These are phyloP conservation scores for Paralagenidium karlingii DNA, from an alignment of 352 stramenopile genomes.

Conservation along the genomic window DNA sequence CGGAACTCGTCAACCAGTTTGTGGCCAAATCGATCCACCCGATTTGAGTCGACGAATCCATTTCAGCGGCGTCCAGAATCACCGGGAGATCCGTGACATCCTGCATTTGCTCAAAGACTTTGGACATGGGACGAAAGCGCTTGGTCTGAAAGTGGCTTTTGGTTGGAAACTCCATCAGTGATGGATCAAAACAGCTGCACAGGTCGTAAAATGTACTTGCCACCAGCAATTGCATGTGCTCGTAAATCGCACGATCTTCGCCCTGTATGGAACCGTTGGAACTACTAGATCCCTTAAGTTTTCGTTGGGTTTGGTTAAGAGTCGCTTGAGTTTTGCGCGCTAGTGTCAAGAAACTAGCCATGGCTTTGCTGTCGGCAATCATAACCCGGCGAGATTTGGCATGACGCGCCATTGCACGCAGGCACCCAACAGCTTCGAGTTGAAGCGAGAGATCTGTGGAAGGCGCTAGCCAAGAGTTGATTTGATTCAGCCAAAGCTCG, in stretches of 20 bases:
- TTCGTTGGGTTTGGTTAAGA: slow-evolving; percentile 6
- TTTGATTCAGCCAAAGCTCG: slow-evolving; percentile 49
- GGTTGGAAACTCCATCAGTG: background rate
- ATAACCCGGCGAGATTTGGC: slow-evolving; percentile 31
- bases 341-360: slow-evolving; percentile 35
- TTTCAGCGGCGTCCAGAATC: slow-evolving; percentile 58
- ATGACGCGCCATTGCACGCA: slow-evolving; percentile 38
- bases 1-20: slow-evolving; percentile 41
- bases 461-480: slow-evolving; percentile 21
- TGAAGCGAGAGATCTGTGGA: slow-evolving; percentile 12
- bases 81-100: slow-evolving; percentile 63
- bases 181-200: slow-evolving; percentile 26
- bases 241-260: slow-evolving; percentile 13
- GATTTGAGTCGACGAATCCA: slow-evolving; percentile 56
- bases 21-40: slow-evolving; percentile 78
- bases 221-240: too few relatives aligned
- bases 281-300: background rate
- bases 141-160: slow-evolving; percentile 5
- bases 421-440: slow-evolving; percentile 22
- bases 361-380: slow-evolving; percentile 28
- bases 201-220: slow-evolving; percentile 35
- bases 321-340: slow-evolving; percentile 31
- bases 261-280: slow-evolving; percentile 11
- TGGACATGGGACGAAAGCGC: slow-evolving; percentile 47
- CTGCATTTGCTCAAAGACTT: slow-evolving; percentile 29